A percentile compares a stretch with the other conserved stretches of the same genome.
These are phyloP conservation scores for Mangifera indica DNA, from an alignment of 345 rosid genomes.

Conservation along the genomic window DNA sequence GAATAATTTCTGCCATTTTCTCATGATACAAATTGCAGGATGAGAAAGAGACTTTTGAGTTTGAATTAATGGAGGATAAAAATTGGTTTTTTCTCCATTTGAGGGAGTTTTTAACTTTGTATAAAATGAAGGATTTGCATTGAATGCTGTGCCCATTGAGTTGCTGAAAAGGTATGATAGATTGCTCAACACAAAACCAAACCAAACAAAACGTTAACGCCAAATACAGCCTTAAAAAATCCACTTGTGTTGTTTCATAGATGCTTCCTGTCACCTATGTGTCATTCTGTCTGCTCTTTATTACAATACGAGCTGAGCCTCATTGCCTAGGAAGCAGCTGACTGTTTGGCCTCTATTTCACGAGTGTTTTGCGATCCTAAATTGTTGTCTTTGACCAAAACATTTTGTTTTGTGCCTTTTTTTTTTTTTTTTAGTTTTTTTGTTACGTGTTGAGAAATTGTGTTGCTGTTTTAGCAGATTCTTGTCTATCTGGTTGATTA, in stretches of 20 bases:
- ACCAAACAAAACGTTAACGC: background rate
- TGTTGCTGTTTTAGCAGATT: constrained; percentile 3
- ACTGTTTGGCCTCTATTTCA: background rate
- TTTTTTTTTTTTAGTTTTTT: constrained; percentile 6
- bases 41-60: background rate
- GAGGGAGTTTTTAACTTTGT: no score
- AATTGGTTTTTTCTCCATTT: no score
- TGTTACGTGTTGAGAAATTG: background rate
- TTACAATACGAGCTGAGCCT: background rate
- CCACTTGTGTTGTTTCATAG: background rate
- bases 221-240: background rate
- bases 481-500: constrained; percentile 2
- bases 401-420: background rate
- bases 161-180: background rate
- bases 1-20: background rate
- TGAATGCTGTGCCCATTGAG: background rate
- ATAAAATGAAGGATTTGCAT: constrained; percentile 1
- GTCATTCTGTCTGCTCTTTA: background rate
- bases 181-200: background rate
- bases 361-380: background rate
- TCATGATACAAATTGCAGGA: constrained; percentile 8
- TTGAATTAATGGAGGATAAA: background rate
- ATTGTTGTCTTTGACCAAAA: background rate
- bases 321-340: background rate
- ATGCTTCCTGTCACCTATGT: background rate